Evolutionary conservation across 805 yeast species (phyloP).

Genomic region (Kodamaea nitidulidarum): DNA sequence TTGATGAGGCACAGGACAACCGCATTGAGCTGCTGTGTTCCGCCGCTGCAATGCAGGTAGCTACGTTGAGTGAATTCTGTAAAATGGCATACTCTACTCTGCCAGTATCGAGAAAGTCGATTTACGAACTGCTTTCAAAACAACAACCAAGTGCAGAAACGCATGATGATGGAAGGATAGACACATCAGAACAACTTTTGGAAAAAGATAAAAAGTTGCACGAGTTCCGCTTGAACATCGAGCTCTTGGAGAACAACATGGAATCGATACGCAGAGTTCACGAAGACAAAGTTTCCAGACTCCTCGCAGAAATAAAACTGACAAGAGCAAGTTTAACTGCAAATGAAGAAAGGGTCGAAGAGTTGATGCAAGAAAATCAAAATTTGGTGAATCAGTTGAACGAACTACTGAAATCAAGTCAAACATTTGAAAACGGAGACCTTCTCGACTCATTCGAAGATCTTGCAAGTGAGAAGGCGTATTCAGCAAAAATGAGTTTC

Average conservation of each 20-base stretch:
- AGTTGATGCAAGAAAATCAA: slow-evolving; percentile 18
- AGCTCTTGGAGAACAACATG: slow-evolving; percentile 43
- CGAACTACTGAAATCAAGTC: slow-evolving; percentile 20
- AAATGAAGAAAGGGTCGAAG: slow-evolving; percentile 19
- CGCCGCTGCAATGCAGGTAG: neutral
- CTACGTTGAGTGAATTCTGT: neutral
- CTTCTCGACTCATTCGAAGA: slow-evolving; percentile 27
- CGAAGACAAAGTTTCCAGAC: slow-evolving; percentile 20
- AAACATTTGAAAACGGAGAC: slow-evolving; percentile 12
- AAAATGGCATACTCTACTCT: neutral
- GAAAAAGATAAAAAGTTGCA: slow-evolving; percentile 31
- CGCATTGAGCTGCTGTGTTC: neutral
- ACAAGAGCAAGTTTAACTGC: slow-evolving; percentile 10
- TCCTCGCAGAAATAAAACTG: slow-evolving; percentile 14
- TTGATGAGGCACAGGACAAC: neutral
- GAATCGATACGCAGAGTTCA: slow-evolving; percentile 25
- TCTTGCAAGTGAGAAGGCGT: slow-evolving; percentile 30
- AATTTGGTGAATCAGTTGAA: slow-evolving; percentile 22
- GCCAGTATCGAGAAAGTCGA: neutral
- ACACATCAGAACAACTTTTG: slow-evolving; percentile 4
- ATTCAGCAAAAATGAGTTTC: slow-evolving; percentile 31
- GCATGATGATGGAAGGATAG: neutral
- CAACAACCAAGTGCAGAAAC: neutral
- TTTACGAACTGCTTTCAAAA: neutral
- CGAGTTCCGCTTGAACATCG: slow-evolving; percentile 44